Evolutionary conservation across 2,329 filamentous ascomycete genomes (phyloP).

Genomic region (Cytospora piceicola): DNA sequence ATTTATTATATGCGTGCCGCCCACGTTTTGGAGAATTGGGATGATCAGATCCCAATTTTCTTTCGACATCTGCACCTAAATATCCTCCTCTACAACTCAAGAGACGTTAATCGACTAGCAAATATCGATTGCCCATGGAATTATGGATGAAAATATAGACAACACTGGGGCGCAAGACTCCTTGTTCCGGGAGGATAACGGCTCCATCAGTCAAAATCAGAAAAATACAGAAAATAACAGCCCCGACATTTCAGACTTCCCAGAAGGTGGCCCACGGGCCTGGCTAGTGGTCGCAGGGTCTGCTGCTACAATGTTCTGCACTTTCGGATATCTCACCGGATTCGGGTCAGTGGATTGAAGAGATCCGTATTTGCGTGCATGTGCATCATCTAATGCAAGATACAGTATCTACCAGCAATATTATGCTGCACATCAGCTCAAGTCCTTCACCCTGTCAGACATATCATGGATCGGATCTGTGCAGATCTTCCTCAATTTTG

Average conservation of each 20-base stretch:
- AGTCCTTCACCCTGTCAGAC: constrained; percentile 27
- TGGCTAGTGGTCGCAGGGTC: constrained; percentile 46
- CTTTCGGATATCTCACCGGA: constrained; percentile 46
- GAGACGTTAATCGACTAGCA: background rate
- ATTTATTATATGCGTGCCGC: background rate
- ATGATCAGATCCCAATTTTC: background rate
- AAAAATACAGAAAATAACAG: background rate
- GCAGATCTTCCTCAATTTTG: constrained; percentile 30
- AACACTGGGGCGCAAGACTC: background rate
- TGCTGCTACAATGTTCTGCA: constrained; percentile 42
- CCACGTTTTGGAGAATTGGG: background rate
- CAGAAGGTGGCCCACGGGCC: constrained; percentile 41
- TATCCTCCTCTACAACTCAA: background rate
- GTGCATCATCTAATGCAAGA: background rate
- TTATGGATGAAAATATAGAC: constrained; percentile 3
- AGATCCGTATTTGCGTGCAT: background rate
- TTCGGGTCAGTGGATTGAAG: constrained; percentile 36
- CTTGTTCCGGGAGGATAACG: background rate
- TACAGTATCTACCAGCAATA: constrained; percentile 28
- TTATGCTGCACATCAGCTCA: constrained; percentile 28
- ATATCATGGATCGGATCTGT: constrained; percentile 31
- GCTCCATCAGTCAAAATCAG: background rate
- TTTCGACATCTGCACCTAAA: background rate
- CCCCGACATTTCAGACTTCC: background rate
- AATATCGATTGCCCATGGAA: background rate